Base-by-base conservation (phyloP, 352 stramenopile species). In the Thalassiosira delicatula region DNA sequence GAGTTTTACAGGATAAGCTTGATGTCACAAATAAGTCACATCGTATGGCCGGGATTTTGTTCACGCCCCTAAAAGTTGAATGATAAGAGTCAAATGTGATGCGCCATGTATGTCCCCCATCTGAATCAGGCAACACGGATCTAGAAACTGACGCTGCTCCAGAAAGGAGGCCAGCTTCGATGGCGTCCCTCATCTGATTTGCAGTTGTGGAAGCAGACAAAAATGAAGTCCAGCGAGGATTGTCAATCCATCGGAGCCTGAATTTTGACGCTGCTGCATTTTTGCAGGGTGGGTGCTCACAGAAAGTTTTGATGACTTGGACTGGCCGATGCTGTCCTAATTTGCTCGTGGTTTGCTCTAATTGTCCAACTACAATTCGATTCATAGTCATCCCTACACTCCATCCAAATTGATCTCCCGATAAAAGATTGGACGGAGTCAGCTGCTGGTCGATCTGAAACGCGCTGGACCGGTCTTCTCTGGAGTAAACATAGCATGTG, bases 401-500 rank as follows among this genome's bases (percentile, higher is more conserved):
- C 62, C 77, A 84, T 27, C 91, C 91, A 57, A 94, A 91, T 42
- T 79, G 63, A 79, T 94, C 91, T 63, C 80, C 76, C 0, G 80
- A 23, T 33, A 89, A 62, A 51, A 91, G 56, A 54, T 94, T 93
- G 17, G 83, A 88, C 51, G 90, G 75, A 1, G 79, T 51, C 8
- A 94, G 81, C 30, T 87, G 66, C 71, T 93, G 69, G 27, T 88
- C 81, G 4, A 93, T 76, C 2, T 76, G 56, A 37, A 91, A 93
- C 29, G 61, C 8, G 56, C 30, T 81, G 23, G 30, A 49, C 27
- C 67, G 21, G 59, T 83, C 51, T 46, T 61, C 56, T 32, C 88
- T 76, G 19, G 78, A 70, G 66, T 92, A 93, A 9, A 93, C 67
- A 76, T 84, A 87, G 56, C 86, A 91, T 21, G 79, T 67, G 25